Evolutionary conservation across 2,329 filamentous ascomycete species (phyloP).

Genomic region (Coleophoma eucalyptorum): DNA sequence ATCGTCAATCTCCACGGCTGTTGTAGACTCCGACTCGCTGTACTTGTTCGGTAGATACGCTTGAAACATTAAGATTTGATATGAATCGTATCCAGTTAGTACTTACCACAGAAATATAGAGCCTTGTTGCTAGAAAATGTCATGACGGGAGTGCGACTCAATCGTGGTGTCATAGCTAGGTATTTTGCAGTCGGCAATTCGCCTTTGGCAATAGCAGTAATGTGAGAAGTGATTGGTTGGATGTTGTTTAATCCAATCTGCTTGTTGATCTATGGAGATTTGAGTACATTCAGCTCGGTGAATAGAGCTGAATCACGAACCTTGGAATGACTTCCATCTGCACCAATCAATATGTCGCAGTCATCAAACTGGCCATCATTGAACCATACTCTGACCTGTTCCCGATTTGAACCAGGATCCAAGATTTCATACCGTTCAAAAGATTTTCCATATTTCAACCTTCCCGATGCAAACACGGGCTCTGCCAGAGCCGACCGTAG

Average conservation of each 20-base stretch:
- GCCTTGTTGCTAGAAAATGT: not conserved
- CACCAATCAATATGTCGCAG: not conserved
- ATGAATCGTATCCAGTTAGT: not conserved
- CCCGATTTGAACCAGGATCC: not conserved
- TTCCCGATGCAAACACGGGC: constrained; percentile 6
- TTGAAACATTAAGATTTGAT: not conserved
- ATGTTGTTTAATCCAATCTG: not conserved
- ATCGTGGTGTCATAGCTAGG: not conserved
- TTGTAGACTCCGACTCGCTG: not conserved
- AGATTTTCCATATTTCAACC: constrained; percentile 10
- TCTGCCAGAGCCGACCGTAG: constrained; percentile 12
- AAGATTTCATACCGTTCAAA: constrained; percentile 5
- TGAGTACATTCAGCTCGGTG: not conserved
- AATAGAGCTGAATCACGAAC: not conserved
- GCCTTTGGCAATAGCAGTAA: not conserved
- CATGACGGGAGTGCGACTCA: not conserved
- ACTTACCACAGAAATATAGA: not conserved
- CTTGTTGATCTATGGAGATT: not conserved
- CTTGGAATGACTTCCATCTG: not conserved
- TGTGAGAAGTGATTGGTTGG: not conserved
- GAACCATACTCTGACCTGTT: not conserved
- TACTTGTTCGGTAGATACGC: not conserved
- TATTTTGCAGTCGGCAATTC: not conserved
- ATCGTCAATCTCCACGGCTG: not conserved
- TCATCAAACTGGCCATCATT: not conserved